These are phyloP conservation scores for Coemansia aciculifera DNA, from an alignment of 192 early-diverging fungal genomes.

Conservation along the genomic window DNA sequence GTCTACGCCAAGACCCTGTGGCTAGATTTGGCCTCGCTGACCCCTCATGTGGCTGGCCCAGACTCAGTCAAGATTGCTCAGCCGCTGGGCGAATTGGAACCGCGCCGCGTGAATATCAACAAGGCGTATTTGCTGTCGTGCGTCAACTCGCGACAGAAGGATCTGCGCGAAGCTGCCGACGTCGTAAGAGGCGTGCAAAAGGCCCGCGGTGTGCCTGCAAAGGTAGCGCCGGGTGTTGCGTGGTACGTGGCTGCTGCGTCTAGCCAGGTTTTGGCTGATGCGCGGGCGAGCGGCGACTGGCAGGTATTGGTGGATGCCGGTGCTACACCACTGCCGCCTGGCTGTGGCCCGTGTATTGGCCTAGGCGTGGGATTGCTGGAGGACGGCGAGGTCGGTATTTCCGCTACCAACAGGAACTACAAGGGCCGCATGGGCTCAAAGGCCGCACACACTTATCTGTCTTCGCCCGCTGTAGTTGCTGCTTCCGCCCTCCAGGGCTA, in stretches of 20 bases:
- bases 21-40: conserved; percentile 83
- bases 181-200: conserved; percentile 60
- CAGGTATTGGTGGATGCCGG: conserved; percentile 81
- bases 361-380: conserved; percentile 89
- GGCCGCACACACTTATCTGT: conserved; percentile 86
- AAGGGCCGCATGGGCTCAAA: conserved; percentile 99
- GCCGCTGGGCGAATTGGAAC: conserved; percentile 73
- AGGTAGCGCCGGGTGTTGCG: conserved; percentile 64
- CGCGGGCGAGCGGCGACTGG: conserved; percentile 86
- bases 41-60: conserved; percentile 89
- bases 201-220: conserved; percentile 28
- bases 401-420: conserved; percentile 98
- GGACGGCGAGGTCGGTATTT: conserved; percentile 97
- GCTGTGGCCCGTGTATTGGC: conserved; percentile 97
- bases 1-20: conserved; percentile 82
- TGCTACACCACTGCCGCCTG: conserved; percentile 85
- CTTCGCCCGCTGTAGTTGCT: conserved; percentile 94
- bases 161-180: conserved; percentile 84
- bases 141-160: conserved; percentile 89
- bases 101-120: conserved; percentile 75
- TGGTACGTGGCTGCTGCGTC: conserved; percentile 97
- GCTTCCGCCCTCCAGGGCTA: conserved; percentile 87
- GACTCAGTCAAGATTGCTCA: conserved; percentile 95
- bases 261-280: conserved; percentile 88
- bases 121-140: conserved; percentile 98